These are phyloP conservation scores for Trichosphaerium sp. DNA, from an alignment of 78 protist genomes.

Conservation along the genomic window DNA sequence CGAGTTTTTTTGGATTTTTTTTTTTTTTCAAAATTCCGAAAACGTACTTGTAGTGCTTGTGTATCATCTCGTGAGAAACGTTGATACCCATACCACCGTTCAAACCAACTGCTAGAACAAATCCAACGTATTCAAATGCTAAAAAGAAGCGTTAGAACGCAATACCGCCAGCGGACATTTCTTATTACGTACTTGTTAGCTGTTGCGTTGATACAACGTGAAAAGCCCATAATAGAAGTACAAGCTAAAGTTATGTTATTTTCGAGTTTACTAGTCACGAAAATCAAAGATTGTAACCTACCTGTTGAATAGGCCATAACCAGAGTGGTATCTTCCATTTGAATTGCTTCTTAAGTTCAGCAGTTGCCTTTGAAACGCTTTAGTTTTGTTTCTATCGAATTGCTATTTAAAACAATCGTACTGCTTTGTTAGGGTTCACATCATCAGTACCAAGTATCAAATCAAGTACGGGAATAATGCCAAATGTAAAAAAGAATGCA, in stretches of 20 bases:
- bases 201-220: no score
- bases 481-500: background rate
- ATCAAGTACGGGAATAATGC: background rate
- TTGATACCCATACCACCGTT: constrained; percentile 16
- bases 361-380: no score
- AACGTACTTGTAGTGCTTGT: constrained; percentile 5
- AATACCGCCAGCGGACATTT: no score
- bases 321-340: background rate
- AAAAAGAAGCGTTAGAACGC: no score
- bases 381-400: no score
- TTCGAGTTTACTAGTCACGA: background rate
- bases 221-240: no score
- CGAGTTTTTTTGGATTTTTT: no score
- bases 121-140: background rate
- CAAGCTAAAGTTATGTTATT: background rate
- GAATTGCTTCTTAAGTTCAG: background rate
- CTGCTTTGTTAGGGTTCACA: background rate
- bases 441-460: background rate
- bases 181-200: no score
- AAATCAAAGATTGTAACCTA: background rate
- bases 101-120: background rate
- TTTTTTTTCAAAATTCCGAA: no score
- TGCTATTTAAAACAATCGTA: no score
- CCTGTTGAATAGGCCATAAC: background rate
- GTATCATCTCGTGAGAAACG: constrained; percentile 18